Conservation (phyloP, 345 rosid genomes). For the Viola odorata region DNA sequence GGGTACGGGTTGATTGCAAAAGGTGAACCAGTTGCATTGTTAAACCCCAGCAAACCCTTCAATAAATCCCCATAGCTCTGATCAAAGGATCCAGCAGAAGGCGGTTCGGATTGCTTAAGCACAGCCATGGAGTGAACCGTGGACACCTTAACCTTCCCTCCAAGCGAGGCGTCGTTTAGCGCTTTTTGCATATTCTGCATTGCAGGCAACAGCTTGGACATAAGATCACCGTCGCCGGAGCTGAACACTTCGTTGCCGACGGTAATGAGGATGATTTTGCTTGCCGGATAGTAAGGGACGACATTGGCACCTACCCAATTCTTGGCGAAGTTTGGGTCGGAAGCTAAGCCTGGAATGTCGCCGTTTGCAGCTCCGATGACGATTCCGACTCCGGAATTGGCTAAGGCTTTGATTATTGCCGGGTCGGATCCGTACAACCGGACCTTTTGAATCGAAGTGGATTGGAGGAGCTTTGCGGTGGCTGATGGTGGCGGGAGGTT, state of each 20-base stretch:
- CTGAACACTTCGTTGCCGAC: constrained; percentile 86
- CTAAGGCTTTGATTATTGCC: constrained; percentile 62
- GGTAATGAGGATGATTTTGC: constrained; percentile 69
- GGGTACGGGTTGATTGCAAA: constrained; percentile 81
- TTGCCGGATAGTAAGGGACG: constrained; percentile 72
- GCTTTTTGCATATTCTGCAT: constrained; percentile 76
- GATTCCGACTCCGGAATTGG: constrained; percentile 73
- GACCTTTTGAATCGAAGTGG: constrained; percentile 65
- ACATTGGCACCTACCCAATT: constrained; percentile 77
- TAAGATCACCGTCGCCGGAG: constrained; percentile 42
- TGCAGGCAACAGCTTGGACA: constrained; percentile 67
- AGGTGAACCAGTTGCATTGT: constrained; percentile 66
- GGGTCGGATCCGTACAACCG: constrained; percentile 87
- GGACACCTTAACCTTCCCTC: constrained; percentile 68
- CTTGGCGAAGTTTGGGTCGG: constrained; percentile 68
- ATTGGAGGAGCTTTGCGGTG: constrained; percentile 73
- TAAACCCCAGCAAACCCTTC: constrained; percentile 62
- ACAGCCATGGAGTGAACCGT: constrained; percentile 77
- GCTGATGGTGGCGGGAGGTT: constrained; percentile 83
- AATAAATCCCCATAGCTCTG: constrained; percentile 45
- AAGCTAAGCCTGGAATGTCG: constrained; percentile 68
- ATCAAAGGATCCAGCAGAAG: constrained; percentile 57
- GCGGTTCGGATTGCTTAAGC: constrained; percentile 64
- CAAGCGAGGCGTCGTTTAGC: constrained; percentile 51
- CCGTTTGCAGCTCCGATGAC: constrained; percentile 73